These are phyloP conservation scores for Hemerocallis citrina DNA, from an alignment of 106 monocot genomes.

Conservation along the genomic window DNA sequence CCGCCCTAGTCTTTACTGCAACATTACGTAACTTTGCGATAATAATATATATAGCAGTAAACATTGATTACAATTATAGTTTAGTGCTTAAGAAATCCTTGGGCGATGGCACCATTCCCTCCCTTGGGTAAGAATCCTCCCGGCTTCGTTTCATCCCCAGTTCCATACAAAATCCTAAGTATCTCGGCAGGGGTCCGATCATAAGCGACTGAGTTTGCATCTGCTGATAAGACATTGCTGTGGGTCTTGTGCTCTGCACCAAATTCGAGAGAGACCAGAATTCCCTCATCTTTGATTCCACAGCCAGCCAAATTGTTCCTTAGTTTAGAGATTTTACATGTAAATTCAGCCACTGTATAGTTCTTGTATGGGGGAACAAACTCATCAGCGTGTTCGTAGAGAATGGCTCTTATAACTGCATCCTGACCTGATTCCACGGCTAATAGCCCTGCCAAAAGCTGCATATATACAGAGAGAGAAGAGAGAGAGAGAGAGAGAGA, in stretches of 20 bases:
- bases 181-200: constrained; percentile 47
- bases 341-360: constrained; percentile 54
- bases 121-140: constrained; percentile 69
- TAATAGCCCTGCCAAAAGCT: constrained; percentile 64
- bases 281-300: constrained; percentile 66
- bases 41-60: no score
- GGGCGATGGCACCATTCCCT: constrained; percentile 40
- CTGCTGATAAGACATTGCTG: constrained; percentile 49
- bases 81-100: no score
- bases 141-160: constrained; percentile 17
- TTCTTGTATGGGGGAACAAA: constrained; percentile 49
- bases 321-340: constrained; percentile 37
- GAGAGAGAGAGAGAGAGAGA: no score
- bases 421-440: constrained; percentile 75
- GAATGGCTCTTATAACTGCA: constrained; percentile 47
- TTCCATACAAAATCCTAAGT: constrained; percentile 55
- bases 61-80: no score
- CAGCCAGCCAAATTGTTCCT: constrained; percentile 38
- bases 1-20: no score
- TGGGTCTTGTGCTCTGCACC: constrained; percentile 40
- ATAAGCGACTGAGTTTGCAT: constrained; percentile 40
- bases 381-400: constrained; percentile 22
- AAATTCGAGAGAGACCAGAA: constrained; percentile 27
- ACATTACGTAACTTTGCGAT: no score
- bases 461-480: no score